Evolutionary conservation across 208 protist species (phyloP).

Genomic region (Trypanosoma conorhini): DNA sequence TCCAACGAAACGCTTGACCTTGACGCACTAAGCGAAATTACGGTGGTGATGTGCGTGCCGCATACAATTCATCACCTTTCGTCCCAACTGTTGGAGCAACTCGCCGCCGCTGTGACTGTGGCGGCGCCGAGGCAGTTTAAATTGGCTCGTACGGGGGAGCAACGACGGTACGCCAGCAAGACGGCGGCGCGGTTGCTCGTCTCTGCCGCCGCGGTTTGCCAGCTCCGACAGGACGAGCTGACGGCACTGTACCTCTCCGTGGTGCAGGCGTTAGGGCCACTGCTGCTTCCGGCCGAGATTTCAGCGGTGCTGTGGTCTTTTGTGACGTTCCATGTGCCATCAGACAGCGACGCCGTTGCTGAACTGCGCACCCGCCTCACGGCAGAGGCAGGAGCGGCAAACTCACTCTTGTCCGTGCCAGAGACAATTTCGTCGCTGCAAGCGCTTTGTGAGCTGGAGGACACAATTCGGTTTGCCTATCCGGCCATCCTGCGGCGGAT

Average conservation of each 20-base stretch:
- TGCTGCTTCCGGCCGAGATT: constrained; percentile 33
- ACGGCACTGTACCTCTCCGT: constrained; percentile 45
- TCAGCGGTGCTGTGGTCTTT: constrained; percentile 22
- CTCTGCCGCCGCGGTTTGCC: constrained; percentile 44
- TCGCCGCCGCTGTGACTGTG: constrained; percentile 32
- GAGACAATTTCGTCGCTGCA: constrained; percentile 25
- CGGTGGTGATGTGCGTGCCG: constrained; percentile 66
- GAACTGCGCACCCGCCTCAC: constrained; percentile 17
- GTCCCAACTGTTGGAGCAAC: constrained; percentile 28
- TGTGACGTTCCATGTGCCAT: constrained; percentile 19
- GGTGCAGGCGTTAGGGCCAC: constrained; percentile 35
- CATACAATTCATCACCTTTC: constrained; percentile 75
- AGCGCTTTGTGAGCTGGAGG: constrained; percentile 23
- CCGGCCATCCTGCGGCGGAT: constrained; percentile 26
- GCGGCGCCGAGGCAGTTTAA: constrained; percentile 22
- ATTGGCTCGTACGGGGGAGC: constrained; percentile 8
- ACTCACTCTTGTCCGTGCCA: constrained; percentile 22
- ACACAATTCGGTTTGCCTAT: constrained; percentile 9
- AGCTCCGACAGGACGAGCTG: constrained; percentile 41
- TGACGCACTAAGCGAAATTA: constrained; percentile 60
- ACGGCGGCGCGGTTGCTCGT: constrained; percentile 44
- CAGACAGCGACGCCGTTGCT: constrained; percentile 10
- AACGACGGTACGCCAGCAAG: constrained; percentile 14
- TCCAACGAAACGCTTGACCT: constrained; percentile 36
- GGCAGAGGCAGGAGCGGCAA: constrained; percentile 10